Conservation (phyloP, 345 rosid species). For the Carallia pectinifolia region DNA sequence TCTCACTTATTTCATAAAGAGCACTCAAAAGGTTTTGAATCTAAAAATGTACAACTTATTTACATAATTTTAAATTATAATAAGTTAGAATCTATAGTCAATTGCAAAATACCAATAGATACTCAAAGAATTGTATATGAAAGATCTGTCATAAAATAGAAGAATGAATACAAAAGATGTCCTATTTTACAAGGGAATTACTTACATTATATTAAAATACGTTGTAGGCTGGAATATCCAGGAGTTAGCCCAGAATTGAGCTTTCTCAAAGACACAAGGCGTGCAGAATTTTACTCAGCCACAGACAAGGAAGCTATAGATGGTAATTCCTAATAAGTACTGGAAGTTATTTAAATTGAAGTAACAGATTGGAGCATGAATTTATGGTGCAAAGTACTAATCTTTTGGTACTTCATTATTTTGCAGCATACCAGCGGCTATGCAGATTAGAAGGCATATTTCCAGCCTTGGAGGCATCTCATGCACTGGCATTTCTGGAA, state of each 20-base stretch:
- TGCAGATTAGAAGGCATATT: slow-evolving; percentile 74
- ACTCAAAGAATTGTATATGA: no score
- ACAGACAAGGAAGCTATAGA: slow-evolving; percentile 74
- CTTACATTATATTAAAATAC: no score
- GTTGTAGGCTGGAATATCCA: slow-evolving; percentile 64
- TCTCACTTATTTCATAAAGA: no score
- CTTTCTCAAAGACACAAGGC: slow-evolving; percentile 61
- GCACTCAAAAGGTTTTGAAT: no score
- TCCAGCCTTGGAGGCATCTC: slow-evolving; percentile 75
- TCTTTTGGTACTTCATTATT: neutral
- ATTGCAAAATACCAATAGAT: no score
- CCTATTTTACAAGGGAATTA: no score
- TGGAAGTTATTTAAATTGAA: neutral
- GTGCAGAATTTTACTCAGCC: slow-evolving; percentile 60
- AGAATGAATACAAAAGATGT: no score
- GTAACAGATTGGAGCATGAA: no score
- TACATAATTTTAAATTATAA: no score
- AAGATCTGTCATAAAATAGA: neutral
- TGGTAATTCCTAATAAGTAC: slow-evolving; percentile 34
- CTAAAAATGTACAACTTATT: no score
- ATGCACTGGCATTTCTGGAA: slow-evolving; percentile 71
- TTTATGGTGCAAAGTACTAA: no score
- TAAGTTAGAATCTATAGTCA: no score
- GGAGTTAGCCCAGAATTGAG: slow-evolving; percentile 86
- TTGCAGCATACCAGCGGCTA: slow-evolving; percentile 51